Evolutionary conservation across 331 rosid species (phyloP), one percentile per base, ranked within the genome.

Genomic region (Rosa hybrid): DNA sequence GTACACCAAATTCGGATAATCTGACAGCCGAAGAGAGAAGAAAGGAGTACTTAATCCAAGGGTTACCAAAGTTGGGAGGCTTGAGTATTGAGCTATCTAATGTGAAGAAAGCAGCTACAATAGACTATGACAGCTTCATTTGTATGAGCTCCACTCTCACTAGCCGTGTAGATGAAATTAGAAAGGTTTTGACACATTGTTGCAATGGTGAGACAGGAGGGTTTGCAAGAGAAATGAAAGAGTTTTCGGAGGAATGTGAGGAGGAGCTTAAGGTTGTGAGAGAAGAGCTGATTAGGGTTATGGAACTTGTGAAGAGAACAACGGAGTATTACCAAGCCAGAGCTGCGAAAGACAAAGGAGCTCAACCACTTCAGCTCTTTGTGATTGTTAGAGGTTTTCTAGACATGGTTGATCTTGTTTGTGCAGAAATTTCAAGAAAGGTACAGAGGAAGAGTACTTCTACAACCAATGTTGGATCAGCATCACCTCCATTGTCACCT

Each of bases 251-350:
- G 82, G 86, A 86, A 67, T 88, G 92, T 62, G 92, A 93, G 65
- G 92, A 83, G 64, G 98, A 91, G 85, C 89, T 92, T 23, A 78
- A 80, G 81, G 86, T 88, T 71, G 91, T 87, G 83, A 80, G 86
- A 77, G 89, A 87, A 78, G 90, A 91, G 71, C 86, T 88, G 41
- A 73, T 79, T 45, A 86, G 86, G 82, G 83, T 91, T 5, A 75
- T 90, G 90, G 91, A 86, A 72, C 73, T 91, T 75, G 98, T 93
- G 88, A 81, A 80, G 49, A 90, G 81, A 84, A 90, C 97, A 0
- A 91, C 87, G 0, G 88, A 86, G 78, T 93, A 88, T 77, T 91
- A 90, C 83, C 90, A 86, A 51, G 89, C 91, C 42, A 93, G 89
- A 38, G 88, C 82, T 49, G 72, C 71, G 25, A 87, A 81, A 82